Conservation (phyloP, 164 flowering plant genomes). For the Liriodendron chinense region DNA sequence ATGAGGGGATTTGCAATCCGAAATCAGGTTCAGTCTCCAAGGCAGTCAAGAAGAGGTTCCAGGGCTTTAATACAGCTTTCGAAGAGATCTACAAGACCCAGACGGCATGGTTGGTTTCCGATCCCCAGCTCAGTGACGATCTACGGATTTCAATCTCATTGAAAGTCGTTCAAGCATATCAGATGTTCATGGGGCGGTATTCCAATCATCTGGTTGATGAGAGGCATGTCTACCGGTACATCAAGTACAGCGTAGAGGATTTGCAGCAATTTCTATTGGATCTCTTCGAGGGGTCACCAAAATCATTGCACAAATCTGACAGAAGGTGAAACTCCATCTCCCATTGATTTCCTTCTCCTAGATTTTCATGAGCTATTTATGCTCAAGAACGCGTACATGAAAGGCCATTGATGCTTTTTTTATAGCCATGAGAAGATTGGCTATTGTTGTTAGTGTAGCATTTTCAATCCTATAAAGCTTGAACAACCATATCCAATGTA, state of each 20-base stretch:
- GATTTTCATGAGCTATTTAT: no score
- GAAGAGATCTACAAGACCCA: conserved; percentile 21
- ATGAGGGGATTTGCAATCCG: conserved; percentile 43
- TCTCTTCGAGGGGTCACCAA: conserved; percentile 13
- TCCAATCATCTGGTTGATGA: neutral
- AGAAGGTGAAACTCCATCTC: neutral
- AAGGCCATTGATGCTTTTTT: neutral
- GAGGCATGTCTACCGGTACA: conserved; percentile 5
- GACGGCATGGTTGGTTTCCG: conserved; percentile 7
- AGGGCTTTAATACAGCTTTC: conserved; percentile 52
- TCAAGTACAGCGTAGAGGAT: conserved; percentile 7
- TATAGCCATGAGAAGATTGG: no score
- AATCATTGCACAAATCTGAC: neutral
- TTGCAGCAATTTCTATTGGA: conserved; percentile 9
- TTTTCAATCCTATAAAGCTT: no score
- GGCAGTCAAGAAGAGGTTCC: conserved; percentile 55
- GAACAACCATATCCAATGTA: no score
- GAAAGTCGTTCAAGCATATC: conserved; percentile 10
- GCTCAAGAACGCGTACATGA: conserved; percentile 3
- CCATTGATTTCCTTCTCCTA: no score
- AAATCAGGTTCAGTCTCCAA: conserved; percentile 40
- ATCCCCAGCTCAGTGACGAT: conserved; percentile 8
- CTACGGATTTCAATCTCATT: conserved; percentile 7
- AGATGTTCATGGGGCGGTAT: conserved; percentile 6
- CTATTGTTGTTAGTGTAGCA: neutral